A percentile compares a stretch with the other conserved stretches of the same genome.
Conservation (phyloP, 495 filamentous ascomycete genomes). For the Tuber calosporum region DNA sequence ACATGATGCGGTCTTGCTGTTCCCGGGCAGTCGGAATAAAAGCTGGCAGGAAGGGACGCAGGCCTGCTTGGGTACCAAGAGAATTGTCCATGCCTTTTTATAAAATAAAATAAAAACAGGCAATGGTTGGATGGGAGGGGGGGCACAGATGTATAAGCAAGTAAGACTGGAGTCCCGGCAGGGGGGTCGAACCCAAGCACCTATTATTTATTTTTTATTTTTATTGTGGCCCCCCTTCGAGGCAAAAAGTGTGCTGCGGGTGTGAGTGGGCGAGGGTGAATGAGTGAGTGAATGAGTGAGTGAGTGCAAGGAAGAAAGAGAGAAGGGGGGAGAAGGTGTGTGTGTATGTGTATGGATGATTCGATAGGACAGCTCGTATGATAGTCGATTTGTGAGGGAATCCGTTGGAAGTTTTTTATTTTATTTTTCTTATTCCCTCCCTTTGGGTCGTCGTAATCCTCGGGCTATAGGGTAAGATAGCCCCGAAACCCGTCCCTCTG, state of each 20-base stretch:
- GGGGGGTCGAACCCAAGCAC: not conserved
- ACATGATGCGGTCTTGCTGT: constrained; percentile 30
- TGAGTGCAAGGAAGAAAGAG: not conserved
- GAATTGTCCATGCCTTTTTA: constrained; percentile 1
- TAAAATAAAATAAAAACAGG: not conserved
- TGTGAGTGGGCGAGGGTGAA: not conserved
- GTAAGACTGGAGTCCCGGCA: not conserved
- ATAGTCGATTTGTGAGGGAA: constrained; percentile 4
- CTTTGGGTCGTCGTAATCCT: not conserved
- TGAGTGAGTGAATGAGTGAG: too few relatives aligned
- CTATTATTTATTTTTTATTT: not conserved
- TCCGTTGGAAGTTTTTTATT: not conserved
- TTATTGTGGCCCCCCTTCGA: not conserved
- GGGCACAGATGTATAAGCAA: not conserved
- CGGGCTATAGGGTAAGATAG: not conserved
- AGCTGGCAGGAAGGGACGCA: constrained; percentile 25
- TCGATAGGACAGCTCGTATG: not conserved
- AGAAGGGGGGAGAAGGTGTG: not conserved
- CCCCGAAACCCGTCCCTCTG: not conserved
- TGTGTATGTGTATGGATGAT: not conserved
- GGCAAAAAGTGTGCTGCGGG: not conserved
- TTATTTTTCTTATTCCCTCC: not conserved
- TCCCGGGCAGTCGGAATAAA: constrained; percentile 30
- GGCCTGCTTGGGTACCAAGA: not conserved
- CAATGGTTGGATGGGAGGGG: not conserved